These are phyloP conservation scores for Primulina eburnea DNA, from an alignment of 257 asterid genomes.

Conservation along the genomic window DNA sequence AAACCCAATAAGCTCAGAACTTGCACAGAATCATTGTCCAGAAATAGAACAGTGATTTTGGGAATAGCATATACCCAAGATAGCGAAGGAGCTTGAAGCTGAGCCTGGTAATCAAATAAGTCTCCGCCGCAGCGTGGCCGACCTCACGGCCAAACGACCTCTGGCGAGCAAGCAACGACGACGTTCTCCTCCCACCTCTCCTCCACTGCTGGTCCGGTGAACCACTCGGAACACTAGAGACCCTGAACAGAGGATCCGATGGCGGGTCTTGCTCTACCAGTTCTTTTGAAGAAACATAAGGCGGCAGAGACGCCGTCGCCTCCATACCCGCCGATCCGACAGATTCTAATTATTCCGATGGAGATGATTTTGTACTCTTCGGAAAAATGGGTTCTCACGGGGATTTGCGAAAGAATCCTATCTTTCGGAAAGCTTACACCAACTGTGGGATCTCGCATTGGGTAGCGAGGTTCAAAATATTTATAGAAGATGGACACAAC, in stretches of 20 bases:
- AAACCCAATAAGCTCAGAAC: background rate
- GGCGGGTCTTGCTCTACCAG: constrained; percentile 27
- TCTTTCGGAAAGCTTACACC: constrained; percentile 11
- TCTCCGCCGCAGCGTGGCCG: constrained; percentile 94
- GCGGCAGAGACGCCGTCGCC: constrained; percentile 37
- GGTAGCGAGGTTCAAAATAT: constrained; percentile 4
- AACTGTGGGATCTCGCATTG: constrained; percentile 23
- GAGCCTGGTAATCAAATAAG: constrained; percentile 82
- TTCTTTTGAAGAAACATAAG: constrained; percentile 22
- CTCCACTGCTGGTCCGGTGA: constrained; percentile 34
- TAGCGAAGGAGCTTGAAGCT: constrained; percentile 78
- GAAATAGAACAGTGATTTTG: background rate
- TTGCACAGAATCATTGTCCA: constrained; percentile 7
- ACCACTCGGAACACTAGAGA: constrained; percentile 38
- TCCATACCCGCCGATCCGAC: constrained; percentile 31
- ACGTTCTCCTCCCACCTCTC: constrained; percentile 33
- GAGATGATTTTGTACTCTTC: background rate
- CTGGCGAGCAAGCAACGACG: constrained; percentile 51
- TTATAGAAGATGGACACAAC: background rate
- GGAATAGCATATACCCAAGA: constrained; percentile 69
- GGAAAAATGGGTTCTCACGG: background rate
- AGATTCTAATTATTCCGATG: background rate
- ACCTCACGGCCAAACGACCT: constrained; percentile 69
- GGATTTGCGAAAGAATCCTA: constrained; percentile 21
- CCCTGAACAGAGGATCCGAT: constrained; percentile 32